These are phyloP conservation scores for Cercospora berteroae DNA, from an alignment of 2,329 filamentous ascomycete genomes.

Conservation along the genomic window DNA sequence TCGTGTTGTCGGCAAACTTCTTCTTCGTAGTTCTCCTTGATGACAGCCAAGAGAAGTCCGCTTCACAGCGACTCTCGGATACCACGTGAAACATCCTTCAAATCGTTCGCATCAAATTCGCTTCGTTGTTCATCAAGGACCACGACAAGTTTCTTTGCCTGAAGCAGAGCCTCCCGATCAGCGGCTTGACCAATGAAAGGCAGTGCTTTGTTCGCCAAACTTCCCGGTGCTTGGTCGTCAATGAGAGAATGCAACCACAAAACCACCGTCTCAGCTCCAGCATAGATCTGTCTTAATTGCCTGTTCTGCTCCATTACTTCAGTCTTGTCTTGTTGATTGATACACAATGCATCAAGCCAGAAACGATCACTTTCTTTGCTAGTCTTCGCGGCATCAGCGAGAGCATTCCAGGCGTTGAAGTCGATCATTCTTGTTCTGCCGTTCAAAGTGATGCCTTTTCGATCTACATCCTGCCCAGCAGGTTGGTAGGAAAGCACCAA, in stretches of 20 bases:
- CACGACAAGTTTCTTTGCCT: not conserved
- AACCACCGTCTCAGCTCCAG: constrained; percentile 3
- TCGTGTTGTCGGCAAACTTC: not conserved
- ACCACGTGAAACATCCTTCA: not conserved
- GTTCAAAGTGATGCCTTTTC: constrained; percentile 16
- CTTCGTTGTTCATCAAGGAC: not conserved
- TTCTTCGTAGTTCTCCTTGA: not conserved
- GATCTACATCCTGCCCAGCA: not conserved
- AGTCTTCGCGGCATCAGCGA: constrained; percentile 2
- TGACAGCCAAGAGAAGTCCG: not conserved
- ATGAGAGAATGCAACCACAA: not conserved
- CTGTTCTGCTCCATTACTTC: constrained; percentile 4
- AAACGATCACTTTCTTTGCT: not conserved
- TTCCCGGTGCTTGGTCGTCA: not conserved
- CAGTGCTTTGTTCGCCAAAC: not conserved
- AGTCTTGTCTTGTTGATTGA: constrained; percentile 10
- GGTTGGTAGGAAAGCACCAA: constrained; percentile 9
- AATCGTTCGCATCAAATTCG: not conserved
- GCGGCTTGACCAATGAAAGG: not conserved
- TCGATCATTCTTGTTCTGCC: constrained; percentile 18
- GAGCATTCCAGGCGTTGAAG: constrained; percentile 10
- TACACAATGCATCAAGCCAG: constrained; percentile 11
- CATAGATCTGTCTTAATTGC: constrained; percentile 1
- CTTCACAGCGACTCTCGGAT: not conserved
- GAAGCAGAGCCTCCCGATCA: not conserved